Evolutionary conservation across 129 eudicot genomes (phyloP).

Genomic region (Centella asiatica): DNA sequence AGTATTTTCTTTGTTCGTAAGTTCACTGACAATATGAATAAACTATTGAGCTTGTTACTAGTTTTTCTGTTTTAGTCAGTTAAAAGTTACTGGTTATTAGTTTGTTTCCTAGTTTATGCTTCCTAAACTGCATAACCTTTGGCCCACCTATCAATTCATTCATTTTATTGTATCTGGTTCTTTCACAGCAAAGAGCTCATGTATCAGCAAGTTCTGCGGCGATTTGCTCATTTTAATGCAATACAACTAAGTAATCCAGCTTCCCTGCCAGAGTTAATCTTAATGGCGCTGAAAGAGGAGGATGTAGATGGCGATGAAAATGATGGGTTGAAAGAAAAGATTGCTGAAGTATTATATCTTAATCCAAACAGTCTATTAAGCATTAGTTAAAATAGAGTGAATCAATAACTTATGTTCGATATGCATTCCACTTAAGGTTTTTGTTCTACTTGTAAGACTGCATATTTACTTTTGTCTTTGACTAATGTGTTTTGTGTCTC

Average conservation of each 20-base stretch:
- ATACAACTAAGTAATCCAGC: constrained; percentile 91
- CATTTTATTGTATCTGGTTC: constrained; percentile 3
- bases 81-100: not conserved
- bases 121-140: not conserved
- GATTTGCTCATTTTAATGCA: constrained; percentile 90
- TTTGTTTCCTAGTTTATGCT: not conserved
- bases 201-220: constrained; percentile 92
- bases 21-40: not conserved
- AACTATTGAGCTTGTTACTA: not conserved
- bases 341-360: constrained; percentile 56
- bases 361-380: not conserved
- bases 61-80: constrained; percentile 1
- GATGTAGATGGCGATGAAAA: constrained; percentile 51
- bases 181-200: constrained; percentile 91
- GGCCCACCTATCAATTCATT: not conserved
- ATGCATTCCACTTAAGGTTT: not conserved
- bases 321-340: constrained; percentile 59
- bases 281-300: constrained; percentile 81
- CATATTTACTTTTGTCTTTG: not conserved
- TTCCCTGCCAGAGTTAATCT: constrained; percentile 56
- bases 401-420: constrained; percentile 10
- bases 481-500: no score
- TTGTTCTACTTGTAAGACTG: not conserved
- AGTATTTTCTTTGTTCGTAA: not conserved
- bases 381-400: not conserved